Percentiles rank a stretch among this genome's conserved stretches.
phyloP scores from a whole-genome alignment of 75 land plant species.

The Isoetes taiwanensis region DNA sequence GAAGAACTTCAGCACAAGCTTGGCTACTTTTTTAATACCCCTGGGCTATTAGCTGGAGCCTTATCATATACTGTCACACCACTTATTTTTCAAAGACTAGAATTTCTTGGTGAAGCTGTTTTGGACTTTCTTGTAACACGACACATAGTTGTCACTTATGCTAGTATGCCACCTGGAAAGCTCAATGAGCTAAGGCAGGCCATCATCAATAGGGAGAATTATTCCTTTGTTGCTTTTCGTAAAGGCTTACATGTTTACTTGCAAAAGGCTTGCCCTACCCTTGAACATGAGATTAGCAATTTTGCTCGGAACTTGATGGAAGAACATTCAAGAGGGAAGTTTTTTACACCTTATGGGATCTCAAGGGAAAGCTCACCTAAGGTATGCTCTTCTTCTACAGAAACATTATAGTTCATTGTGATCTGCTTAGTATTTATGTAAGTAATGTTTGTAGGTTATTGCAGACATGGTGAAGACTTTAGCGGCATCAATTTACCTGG shows the following conservation, averaged over 20 bases:
- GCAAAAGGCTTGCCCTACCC: neutral
- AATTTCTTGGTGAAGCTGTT: constrained; percentile 10
- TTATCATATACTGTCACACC: neutral
- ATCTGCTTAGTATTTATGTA: neutral
- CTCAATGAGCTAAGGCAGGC: constrained; percentile 9
- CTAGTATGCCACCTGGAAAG: neutral
- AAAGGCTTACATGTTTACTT: neutral
- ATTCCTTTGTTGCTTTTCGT: neutral
- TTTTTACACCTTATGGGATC: constrained; percentile 2
- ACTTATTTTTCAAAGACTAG: neutral
- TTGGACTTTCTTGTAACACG: neutral
- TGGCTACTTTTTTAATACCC: constrained; percentile 10
- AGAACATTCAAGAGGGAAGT: neutral
- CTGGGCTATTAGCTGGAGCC: neutral
- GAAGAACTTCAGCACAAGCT: constrained; percentile 15
- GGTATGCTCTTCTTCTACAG: neutral
- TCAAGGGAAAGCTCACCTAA: neutral
- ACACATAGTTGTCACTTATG: constrained; percentile 5
- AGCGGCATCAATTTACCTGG: constrained; percentile 12
- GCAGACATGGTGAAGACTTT: constrained; percentile 7
- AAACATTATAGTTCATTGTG: neutral
- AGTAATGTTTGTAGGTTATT: neutral
- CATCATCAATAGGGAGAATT: constrained; percentile 9
- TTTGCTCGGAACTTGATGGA: neutral
- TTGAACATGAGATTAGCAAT: neutral